phyloP scores from a whole-genome alignment of 1,139 yeast species.

The Hansenula anomala region DNA sequence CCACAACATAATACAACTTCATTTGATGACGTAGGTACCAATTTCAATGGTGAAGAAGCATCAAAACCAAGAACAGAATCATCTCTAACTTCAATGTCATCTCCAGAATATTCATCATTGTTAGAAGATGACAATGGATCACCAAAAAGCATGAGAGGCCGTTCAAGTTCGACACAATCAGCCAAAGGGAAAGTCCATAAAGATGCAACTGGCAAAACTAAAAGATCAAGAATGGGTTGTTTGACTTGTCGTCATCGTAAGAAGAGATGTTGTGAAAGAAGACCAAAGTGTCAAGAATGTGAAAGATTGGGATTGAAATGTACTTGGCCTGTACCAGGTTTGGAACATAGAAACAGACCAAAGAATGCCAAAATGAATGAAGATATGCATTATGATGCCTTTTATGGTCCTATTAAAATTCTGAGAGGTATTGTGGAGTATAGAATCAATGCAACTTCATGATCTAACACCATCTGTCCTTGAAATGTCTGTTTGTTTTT shows the following conservation, averaged over 20 bases:
- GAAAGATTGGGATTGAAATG: slow-evolving; percentile 48
- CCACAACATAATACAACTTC: background rate
- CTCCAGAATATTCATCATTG: background rate
- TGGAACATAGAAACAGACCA: slow-evolving; percentile 40
- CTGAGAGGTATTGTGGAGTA: slow-evolving; percentile 50
- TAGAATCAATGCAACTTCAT: slow-evolving; percentile 7
- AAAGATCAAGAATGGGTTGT: slow-evolving; percentile 47
- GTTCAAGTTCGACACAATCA: background rate
- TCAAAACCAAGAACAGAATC: slow-evolving; percentile 1
- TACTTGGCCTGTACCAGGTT: slow-evolving; percentile 48
- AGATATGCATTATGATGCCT: slow-evolving; percentile 42
- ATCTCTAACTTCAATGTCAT: background rate
- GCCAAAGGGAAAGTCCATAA: background rate
- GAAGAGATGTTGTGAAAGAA: slow-evolving; percentile 65
- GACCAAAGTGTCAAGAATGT: slow-evolving; percentile 61
- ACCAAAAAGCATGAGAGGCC: background rate
- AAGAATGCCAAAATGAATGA: slow-evolving; percentile 45
- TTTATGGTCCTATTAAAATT: slow-evolving; percentile 56
- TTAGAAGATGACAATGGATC: background rate
- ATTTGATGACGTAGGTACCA: background rate
- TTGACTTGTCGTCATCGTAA: slow-evolving; percentile 67
- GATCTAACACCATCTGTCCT: background rate
- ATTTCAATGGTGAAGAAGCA: background rate
- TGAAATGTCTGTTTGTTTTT: no score
- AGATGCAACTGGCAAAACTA: slow-evolving; percentile 7